Percentiles rank a stretch among this genome's conserved stretches.
These are phyloP conservation scores for Podospora pseudopauciseta DNA, from an alignment of 495 filamentous ascomycete species.

Conservation along the genomic window DNA sequence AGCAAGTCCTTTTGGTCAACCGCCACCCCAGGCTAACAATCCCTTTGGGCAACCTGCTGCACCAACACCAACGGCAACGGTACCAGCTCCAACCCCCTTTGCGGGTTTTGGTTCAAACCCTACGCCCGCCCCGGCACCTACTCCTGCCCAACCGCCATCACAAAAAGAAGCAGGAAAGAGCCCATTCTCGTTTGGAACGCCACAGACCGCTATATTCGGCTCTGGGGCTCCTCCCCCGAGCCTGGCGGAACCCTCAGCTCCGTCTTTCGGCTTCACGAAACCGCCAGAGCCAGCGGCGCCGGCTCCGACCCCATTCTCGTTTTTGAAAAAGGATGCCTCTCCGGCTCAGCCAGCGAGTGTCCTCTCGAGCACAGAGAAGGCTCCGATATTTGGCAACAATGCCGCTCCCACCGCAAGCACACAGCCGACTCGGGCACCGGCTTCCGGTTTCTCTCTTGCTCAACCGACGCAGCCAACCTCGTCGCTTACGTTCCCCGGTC, in stretches of 20 bases:
- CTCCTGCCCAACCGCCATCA: conserved; percentile 4
- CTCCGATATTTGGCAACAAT: neutral
- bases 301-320: neutral
- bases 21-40: neutral
- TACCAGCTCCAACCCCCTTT: neutral
- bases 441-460: neutral
- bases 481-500: neutral
- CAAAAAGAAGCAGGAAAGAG: conserved; percentile 5
- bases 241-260: neutral
- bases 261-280: neutral
- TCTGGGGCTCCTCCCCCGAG: neutral
- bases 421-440: neutral
- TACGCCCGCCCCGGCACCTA: neutral
- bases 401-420: conserved; percentile 1
- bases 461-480: neutral
- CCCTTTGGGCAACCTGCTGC: neutral
- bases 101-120: neutral
- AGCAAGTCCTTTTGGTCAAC: conserved; percentile 2
- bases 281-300: neutral
- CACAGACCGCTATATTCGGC: neutral
- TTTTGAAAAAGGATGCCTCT: neutral
- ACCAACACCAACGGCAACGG: neutral
- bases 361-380: conserved; percentile 1
- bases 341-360: neutral
- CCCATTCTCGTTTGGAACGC: conserved; percentile 9